Base-by-base conservation (phyloP, 1,284 basidiomycete species). In the Trametes polyzona region DNA sequence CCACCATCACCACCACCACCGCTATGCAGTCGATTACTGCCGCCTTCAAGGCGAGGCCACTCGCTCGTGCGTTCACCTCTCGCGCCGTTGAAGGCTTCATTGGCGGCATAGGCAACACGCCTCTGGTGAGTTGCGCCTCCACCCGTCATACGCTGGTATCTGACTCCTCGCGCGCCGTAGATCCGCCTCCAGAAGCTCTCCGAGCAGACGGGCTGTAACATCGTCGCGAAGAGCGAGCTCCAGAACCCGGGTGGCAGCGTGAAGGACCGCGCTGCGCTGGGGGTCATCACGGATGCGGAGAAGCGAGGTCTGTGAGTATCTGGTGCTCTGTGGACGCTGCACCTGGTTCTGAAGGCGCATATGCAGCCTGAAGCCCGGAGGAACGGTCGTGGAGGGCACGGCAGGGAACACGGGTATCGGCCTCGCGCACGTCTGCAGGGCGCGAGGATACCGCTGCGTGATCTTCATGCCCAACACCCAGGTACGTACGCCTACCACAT, bases 321-420 rank as follows among this genome's bases (percentile, higher is more conserved):
- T 53, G 29, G 49, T 27, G 27, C 40, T 32, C 21, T 33, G 40
- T 47, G 10, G 37, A 3, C 10, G n/a, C 10, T 12, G 36, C 27
- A 3, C 9, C 5, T 41, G 8, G 23, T 30, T 11, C 40, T 55
- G 44, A 44, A 42, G 41, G 40, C 24, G 36, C 40, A 32, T 17
- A 19, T 37, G 9, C 64, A 94, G 94, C 70, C 82, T 99, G 63
- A 86, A 88, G 70, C 86, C 94, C 1, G 96, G 96, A 35, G 96
- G 96, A 2, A 98, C 95, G 0, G 88, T 99, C 56, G 95, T 99
- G 11, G 96, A 99, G 76, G 96, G 96, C 2, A 99, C 96, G 0
- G 96, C 96, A 29, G 96, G 96, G n/a, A 99, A 99, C 78, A 99
- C 96, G 6, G 96, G 96, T 49, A 98, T 98, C 62, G 96, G 96